Evolutionary conservation across 2,329 filamentous ascomycete genomes (phyloP).

Genomic region (Colletotrichum tofieldiae): DNA sequence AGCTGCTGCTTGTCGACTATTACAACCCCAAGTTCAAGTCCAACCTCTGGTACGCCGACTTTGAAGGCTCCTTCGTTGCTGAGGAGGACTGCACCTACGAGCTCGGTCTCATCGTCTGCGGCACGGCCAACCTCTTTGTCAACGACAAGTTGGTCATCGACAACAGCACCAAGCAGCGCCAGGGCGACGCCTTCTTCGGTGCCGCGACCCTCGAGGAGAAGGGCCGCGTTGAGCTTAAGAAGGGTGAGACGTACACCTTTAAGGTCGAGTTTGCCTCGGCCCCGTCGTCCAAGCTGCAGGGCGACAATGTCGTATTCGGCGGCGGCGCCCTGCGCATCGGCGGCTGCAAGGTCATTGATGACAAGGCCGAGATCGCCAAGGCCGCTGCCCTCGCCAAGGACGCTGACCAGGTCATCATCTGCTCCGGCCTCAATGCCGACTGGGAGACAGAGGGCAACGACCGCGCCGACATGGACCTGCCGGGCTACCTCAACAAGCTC

Average conservation of each 20-base stretch:
- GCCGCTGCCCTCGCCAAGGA: conserved; percentile 78
- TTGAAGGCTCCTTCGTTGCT: conserved; percentile 73
- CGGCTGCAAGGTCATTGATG: conserved; percentile 71
- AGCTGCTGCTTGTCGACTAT: conserved; percentile 67
- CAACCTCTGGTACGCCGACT: conserved; percentile 71
- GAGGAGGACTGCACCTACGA: conserved; percentile 75
- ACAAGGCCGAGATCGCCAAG: conserved; percentile 72
- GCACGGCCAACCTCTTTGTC: conserved; percentile 76
- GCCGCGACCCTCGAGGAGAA: conserved; percentile 75
- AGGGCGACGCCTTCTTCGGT: conserved; percentile 77
- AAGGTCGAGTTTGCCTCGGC: conserved; percentile 73
- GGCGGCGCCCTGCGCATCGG: conserved; percentile 76
- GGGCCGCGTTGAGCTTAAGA: conserved; percentile 70
- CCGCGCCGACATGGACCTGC: conserved; percentile 80
- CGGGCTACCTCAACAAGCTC: conserved; percentile 77
- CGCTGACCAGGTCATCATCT: conserved; percentile 84
- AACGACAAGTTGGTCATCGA: conserved; percentile 76
- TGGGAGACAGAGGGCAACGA: conserved; percentile 83
- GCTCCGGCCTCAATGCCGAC: conserved; percentile 80
- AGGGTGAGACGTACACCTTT: conserved; percentile 72
- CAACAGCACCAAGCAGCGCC: conserved; percentile 75
- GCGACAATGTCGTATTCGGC: conserved; percentile 67
- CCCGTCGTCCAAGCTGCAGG: conserved; percentile 69
- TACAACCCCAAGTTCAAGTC: conserved; percentile 67
- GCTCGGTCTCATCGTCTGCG: conserved; percentile 76